Percentiles rank a stretch among this genome's conserved stretches.
Evolutionary conservation across 331 rosid genomes (phyloP).

Genomic region (Quercus lobata): DNA sequence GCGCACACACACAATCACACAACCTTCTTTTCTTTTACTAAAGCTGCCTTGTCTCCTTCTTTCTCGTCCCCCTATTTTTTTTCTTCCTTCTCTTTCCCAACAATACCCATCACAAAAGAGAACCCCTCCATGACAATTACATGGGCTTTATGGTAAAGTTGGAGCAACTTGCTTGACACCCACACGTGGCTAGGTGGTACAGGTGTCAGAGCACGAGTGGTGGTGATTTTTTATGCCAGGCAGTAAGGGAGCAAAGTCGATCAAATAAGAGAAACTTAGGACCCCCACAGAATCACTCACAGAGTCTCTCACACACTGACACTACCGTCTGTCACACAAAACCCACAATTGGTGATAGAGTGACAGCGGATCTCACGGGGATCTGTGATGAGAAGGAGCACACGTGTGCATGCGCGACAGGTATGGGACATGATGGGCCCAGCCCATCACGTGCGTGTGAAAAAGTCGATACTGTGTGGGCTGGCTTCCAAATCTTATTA

Average conservation of each 20-base stretch:
- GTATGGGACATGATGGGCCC: conserved; percentile 46
- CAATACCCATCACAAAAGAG: conserved; percentile 21
- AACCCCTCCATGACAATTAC: not conserved
- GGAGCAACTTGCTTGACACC: not conserved
- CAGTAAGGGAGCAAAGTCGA: conserved; percentile 41
- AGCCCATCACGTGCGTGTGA: conserved; percentile 67
- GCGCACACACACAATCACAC: conserved; percentile 24
- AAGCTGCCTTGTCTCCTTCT: conserved; percentile 60
- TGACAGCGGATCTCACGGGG: conserved; percentile 47
- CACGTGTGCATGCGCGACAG: conserved; percentile 93
- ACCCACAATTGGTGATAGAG: conserved; percentile 4
- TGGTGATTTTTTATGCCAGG: conserved; percentile 33
- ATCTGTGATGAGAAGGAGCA: conserved; percentile 39
- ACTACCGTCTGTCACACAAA: too few species aligned
- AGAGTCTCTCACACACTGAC: not conserved
- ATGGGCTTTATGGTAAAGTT: conserved; percentile 21
- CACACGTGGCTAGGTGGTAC: conserved; percentile 21
- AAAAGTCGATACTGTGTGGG: not conserved
- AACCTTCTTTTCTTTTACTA: conserved; percentile 45
- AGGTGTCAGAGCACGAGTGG: conserved; percentile 33
- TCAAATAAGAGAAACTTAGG: conserved; percentile 30
- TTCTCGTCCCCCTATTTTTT: conserved; percentile 11
- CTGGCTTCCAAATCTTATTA: conserved; percentile 23
- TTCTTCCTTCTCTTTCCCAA: conserved; percentile 18
- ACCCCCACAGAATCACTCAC: conserved; percentile 14